Evolutionary conservation across 2,329 filamentous ascomycete genomes (phyloP), one percentile per base, ranked within the genome.

Genomic region (Nigrospora osmanthi): DNA sequence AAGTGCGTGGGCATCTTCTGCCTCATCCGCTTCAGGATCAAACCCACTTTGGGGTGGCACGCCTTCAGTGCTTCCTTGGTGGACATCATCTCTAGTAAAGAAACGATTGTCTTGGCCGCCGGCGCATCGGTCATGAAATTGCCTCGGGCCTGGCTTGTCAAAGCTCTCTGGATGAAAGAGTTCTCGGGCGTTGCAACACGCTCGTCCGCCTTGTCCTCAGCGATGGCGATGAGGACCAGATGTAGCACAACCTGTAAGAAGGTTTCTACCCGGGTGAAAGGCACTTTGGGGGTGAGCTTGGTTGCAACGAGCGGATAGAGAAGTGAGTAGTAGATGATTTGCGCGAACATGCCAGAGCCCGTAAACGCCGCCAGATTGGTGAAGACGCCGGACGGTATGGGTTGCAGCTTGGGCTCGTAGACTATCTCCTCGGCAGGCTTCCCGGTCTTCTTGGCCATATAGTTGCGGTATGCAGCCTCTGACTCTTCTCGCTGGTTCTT

Each of bases 401-500:
- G 77, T 15, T 83, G 81, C 40, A 95, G 74, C 55, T 83, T 88
- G 1, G 94, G 90, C 63, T 97, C 91, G 60, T 88, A 96, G 3
- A 97, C 89, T 47, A 97, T 83, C 44, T 96, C 89, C 35, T 88
- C 81, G 1, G 78, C 70, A 37, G 83, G 74, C 60, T 90, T 89
- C 15, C 90, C 89, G 0, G 85, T 89, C 66, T 87, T 89, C 67
- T 89, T 89, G 11, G 89, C 87, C 71, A 93, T 82, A 72, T 87
- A 85, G 57, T 85, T 84, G 55, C 85, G 89, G 68, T 93, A 96
- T 3, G 89, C 85, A 53, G 80, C 83, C 64, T 98, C 93, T 0
- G 91, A 89, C 62, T 98, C 93, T 59, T 98, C 93, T 42, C 93
- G 81, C 63, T 97, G 91, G 57, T 98, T 98, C 60, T 95, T 95